A percentile compares a stretch with the other conserved stretches of the same genome.
Evolutionary conservation across 345 rosid species (phyloP).

Genomic region (Diplotaxis tenuifolia): DNA sequence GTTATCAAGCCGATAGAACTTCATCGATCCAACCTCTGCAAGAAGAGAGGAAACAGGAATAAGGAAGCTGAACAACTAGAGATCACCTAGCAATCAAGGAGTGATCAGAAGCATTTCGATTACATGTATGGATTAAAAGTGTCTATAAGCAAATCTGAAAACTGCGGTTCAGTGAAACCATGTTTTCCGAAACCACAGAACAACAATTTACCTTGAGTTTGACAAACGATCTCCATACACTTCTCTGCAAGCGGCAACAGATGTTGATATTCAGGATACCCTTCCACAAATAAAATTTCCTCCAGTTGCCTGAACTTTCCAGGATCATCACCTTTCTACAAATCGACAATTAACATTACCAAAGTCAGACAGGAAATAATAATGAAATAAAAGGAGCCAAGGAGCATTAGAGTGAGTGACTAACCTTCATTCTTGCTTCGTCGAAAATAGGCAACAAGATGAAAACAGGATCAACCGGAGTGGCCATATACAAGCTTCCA

Average conservation of each 20-base stretch:
- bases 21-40: constrained; percentile 75
- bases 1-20: constrained; percentile 80
- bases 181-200: constrained; percentile 3
- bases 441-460: constrained; percentile 73
- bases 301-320: constrained; percentile 89
- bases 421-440: constrained; percentile 95
- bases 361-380: neutral
- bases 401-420: constrained; percentile 33
- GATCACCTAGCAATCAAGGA: neutral
- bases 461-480: constrained; percentile 86
- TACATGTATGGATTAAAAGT: neutral
- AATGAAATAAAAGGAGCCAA: neutral
- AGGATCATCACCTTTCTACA: constrained; percentile 74
- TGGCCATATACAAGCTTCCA: constrained; percentile 73
- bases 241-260: constrained; percentile 60
- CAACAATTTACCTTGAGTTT: constrained; percentile 59
- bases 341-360: neutral
- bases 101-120: neutral
- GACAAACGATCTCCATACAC: constrained; percentile 79
- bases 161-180: neutral
- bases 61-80: neutral
- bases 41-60: constrained; percentile 20
- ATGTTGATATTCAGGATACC: constrained; percentile 67
- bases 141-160: neutral
- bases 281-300: constrained; percentile 69